Evolutionary conservation across 306 rosid genomes (phyloP).

Genomic region (Glycine soja): DNA sequence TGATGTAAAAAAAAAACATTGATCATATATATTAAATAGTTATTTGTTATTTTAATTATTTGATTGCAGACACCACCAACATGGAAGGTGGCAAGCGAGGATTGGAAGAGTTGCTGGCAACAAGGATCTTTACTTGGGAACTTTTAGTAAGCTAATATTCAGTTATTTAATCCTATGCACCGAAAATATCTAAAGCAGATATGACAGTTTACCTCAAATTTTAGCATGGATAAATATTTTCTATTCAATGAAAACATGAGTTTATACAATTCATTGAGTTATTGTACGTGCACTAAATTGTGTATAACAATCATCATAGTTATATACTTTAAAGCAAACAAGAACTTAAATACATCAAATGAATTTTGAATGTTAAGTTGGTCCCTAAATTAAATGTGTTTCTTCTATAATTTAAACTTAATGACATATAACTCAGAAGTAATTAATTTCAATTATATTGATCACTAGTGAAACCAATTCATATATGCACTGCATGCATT

Average conservation of each 20-base stretch:
- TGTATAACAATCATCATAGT: too few relatives aligned
- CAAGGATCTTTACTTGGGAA: slow-evolving; percentile 90
- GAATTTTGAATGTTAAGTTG: not conserved
- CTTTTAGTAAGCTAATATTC: slow-evolving; percentile 69
- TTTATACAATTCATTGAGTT: too few relatives aligned
- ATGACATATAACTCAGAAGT: too few relatives aligned
- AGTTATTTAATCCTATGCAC: not conserved
- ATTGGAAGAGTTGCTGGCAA: slow-evolving; percentile 97
- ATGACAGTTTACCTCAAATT: not conserved
- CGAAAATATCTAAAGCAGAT: not conserved
- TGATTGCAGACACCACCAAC: slow-evolving; percentile 83
- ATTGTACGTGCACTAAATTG: too few relatives aligned
- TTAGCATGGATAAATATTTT: not conserved
- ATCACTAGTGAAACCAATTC: not conserved
- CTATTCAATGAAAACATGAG: not conserved
- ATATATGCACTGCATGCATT: not conserved
- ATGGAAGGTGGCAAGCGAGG: slow-evolving; percentile 98
- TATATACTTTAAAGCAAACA: not conserved
- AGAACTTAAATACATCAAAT: not conserved
- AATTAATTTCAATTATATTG: not conserved
- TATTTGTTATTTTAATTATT: not conserved
- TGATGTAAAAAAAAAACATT: not conserved
- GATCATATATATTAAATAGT: too few relatives aligned
- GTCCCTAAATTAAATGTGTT: not conserved
- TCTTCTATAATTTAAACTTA: not conserved